Base-by-base conservation (phyloP, 176 grass and related monocot species). In the Carex parvula region DNA sequence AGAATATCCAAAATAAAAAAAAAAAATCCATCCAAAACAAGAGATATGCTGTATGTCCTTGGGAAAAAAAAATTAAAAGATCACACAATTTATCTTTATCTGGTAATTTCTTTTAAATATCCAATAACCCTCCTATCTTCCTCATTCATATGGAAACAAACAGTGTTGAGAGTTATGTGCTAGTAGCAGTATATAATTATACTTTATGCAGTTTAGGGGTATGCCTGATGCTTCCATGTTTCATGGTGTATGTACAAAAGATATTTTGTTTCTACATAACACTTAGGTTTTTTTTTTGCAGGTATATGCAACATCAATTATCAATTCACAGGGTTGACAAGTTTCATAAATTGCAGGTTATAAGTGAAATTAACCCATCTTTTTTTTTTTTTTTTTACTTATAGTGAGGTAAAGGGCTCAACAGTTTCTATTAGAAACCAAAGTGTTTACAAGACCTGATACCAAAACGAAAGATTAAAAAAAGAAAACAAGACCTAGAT, bases 291-390 rank as follows among this genome's bases (percentile, higher is more conserved):
- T 55, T 18, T n/a, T 18, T 76, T 30, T 75, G 11, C 71, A 52
- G 9, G 71, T 13, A 75, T 14, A 75, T 22, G 8, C 8, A 50
- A 75, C 20, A 15, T 14, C 54, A 24, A 15, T 73, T 54, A 76
- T 30, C 46, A 55, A 30, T 55, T 16, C 16, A 2, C 10, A 12
- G 11, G 0, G 21, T 55, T 30, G 33, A 52, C 6, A 60, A 52
- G 46, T 60, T 60, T 64, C 29, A 14, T n/a, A 85, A 61, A 63
- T 68, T 56, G 67, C 35, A 46, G 60, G 41, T 73, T 53, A 76
- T 32, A 16, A 12, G 17, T 77, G 17, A 61, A 79, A 70, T 55
- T 46, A 46, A 76, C 9, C 64, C 29, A 39, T 6, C 5, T 39
- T 39, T 39, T 39, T 39, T 5, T 39, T 39, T 39, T 39, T 39